Base-by-base conservation (phyloP, 139 green algal genomes). In the Chlorella sp. region DNA sequence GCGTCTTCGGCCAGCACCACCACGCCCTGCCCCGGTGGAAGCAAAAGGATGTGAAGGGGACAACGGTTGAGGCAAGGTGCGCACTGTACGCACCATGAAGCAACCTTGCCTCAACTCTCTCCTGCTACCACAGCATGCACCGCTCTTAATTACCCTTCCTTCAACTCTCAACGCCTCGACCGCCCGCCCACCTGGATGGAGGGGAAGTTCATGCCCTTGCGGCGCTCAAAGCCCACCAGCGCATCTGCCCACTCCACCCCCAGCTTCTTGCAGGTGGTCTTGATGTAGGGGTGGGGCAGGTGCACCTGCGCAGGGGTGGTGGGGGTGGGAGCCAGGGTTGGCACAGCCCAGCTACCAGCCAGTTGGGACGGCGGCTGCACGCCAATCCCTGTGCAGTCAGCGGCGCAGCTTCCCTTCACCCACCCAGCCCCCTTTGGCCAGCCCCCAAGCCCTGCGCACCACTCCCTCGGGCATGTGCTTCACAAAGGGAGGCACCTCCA, bases 401-500 rank as follows among this genome's bases (percentile, higher is more conserved):
- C n/a, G n/a, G n/a, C n/a, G n/a, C n/a, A n/a, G n/a, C n/a, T n/a
- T n/a, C n/a, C n/a, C n/a, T n/a, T n/a, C n/a, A n/a, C n/a, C n/a
- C n/a, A n/a, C n/a, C n/a, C n/a, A n/a, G 9, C 51, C 51, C 51
- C 51, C 51, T 24, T 54, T 60, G 16, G 51, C 28, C 74, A 46
- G 46, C 74, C 3, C n/a, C 75, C 51, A 56, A 6, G 22, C 38
- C 54, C 76, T 28, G 7, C 76, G 65, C 11, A 90, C 85, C 7
- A 92, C 95, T 51, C 94, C 94, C 44, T 48, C 24, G 16, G 95
- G 95, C 70, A 98, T 84, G 0, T 40, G 44, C 1, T 77, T 34
- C 0, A 85, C 84, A 30, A 97, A 88, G 34, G 95, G 95, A 40
- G 95, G 95, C 24, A 88, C 90, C 75, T 97, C 92, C n/a, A 98